Evolutionary conservation across 73 alveolate genomes (phyloP), one percentile per base, ranked within the genome.

Genomic region (Stentor coeruleus): DNA sequence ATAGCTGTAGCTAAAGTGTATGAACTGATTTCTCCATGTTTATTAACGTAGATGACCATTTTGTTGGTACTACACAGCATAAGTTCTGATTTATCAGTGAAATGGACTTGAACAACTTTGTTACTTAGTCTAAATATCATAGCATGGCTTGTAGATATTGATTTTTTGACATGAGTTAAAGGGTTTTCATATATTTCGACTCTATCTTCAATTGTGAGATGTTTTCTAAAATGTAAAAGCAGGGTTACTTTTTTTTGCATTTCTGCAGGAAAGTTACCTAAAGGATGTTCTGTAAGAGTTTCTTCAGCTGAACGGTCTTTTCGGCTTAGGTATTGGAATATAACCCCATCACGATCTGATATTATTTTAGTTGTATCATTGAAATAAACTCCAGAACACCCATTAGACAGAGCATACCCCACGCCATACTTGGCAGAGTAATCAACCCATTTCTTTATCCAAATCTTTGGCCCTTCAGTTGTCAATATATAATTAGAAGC

Each of bases 121-220:
- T 96, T 95, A 3, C 97, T 89, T 59, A 96, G 93, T 85, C 99
- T 89, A 90, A 96, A 96, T 94, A 96, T 89, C 38, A 95, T 93
- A 57, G 99, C 98, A 84, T 96, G 98, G 40, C 96, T 91, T 3
- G 99, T 96, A 85, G 94, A 88, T 96, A 96, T 96, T 97, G 97
- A 96, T 86, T 94, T 96, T 87, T 95, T 96, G 40, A 96, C 97
- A 87, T 95, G 95, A 39, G 93, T 86, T 4, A 55, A 59, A 28
- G 66, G 58, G 39, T 85, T 57, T 33, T 26, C 15, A 20, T 85
- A 85, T 30, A 35, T 77, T 77, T 77, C 41, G 41, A 49, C 57
- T 3, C 38, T 39, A 49, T 74, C 38, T 28, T 85, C 84, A 15
- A 80, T 86, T 77, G 77, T 86, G 33, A 85, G 57, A 58, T 85